Evolutionary conservation across 139 green algal species (phyloP).

Genomic region (Coelastrella sp.): DNA sequence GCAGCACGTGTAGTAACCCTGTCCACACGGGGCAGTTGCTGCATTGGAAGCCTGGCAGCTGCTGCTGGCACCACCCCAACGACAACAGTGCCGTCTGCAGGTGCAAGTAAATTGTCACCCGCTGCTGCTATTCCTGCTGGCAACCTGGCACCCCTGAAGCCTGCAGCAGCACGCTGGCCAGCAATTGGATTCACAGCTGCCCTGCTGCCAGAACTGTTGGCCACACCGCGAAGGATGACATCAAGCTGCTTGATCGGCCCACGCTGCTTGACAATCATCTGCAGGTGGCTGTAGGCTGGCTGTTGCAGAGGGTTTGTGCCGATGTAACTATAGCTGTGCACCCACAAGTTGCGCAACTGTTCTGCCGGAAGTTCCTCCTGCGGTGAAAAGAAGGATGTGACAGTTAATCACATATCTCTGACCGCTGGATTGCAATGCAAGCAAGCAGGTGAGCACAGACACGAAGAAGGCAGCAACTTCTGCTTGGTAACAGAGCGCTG

Average conservation of each 20-base stretch:
- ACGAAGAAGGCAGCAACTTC: too few species aligned
- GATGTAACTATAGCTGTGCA: conserved; percentile 44
- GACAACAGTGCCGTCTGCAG: background rate
- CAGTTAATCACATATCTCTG: background rate
- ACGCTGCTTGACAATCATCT: conserved; percentile 26
- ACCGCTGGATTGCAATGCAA: background rate
- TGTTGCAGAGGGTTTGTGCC: conserved; percentile 17
- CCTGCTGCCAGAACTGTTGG: conserved; percentile 21
- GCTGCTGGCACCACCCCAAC: conserved; percentile 32
- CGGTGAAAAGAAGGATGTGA: background rate
- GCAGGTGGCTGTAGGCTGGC: conserved; percentile 37
- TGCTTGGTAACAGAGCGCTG: too few species aligned
- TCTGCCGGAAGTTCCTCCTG: conserved; percentile 30
- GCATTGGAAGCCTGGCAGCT: background rate
- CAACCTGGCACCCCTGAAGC: background rate
- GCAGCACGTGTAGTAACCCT: conserved; percentile 25
- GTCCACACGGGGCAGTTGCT: background rate
- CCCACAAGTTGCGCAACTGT: conserved; percentile 41
- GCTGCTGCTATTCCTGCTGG: background rate
- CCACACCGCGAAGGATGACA: background rate
- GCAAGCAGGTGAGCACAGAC: too few species aligned
- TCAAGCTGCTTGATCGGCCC: background rate
- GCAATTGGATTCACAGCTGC: conserved; percentile 1
- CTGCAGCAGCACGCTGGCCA: background rate
- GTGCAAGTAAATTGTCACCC: background rate